Base-by-base conservation (phyloP, 805 yeast genomes). In the Sungouiella thailandica region DNA sequence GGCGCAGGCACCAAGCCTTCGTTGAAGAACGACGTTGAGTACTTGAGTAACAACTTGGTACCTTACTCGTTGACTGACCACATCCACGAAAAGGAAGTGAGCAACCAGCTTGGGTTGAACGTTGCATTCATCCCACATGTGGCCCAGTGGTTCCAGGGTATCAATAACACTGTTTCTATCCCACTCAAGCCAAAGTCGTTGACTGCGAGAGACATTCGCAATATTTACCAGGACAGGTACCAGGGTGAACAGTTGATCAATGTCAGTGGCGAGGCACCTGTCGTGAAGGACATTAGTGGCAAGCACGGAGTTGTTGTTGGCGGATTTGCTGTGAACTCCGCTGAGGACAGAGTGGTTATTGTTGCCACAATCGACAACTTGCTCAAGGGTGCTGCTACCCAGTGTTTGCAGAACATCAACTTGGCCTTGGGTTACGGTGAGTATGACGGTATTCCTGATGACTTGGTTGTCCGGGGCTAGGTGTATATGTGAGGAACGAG, bases 1-100 rank as follows among this genome's bases (percentile, higher is more conserved):
- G 99, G 99, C 39, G 98, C 98, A 8, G 99, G 99, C 46, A 89
- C 99, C 24, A 93, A 94, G 65, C 98, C 98, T 38, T 85, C 96
- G 10, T 95, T 95, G 41, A 88, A 89, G 68, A 93, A 93, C 57
- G 97, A 93, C 57, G 66, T 83, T 31, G 70, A 78, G 38, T 70
- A 79, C 53, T 71, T 93, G 56, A 62, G 67, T 41, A 76, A 93
- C 64, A 93, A 93, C 65, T 68, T 93, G 56, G 85, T 93, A 52
- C 97, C 99, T 37, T 93, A 93, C 66, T 80, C 96, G 4, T 72
- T 93, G 52, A 93, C 98, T 9, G 96, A 90, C 58, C 99, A 93
- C 61, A 83, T 93, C 39, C 99, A 93, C 58, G 99, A 93, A 70
- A 77, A 81, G 43, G 99, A 93, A 65, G 83, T 94, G 41, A 84